Percentiles rank a stretch among this genome's conserved stretches.
phyloP scores from a whole-genome alignment of 2,329 filamentous ascomycete genomes.

The Alternaria infectoria region DNA sequence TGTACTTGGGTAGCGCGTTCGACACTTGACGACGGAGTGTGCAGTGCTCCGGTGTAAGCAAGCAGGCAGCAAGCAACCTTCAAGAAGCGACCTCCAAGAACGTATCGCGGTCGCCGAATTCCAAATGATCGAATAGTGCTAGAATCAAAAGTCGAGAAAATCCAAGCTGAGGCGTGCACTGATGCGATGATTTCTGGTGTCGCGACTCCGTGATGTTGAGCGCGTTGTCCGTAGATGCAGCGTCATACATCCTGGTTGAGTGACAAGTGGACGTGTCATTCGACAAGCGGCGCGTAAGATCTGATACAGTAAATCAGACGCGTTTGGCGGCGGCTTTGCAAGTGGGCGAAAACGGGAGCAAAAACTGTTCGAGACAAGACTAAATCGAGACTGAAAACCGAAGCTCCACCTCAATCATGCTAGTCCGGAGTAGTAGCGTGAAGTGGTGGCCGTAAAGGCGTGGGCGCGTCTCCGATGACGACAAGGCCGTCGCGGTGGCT shows the following conservation, averaged over 20 bases:
- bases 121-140: background rate
- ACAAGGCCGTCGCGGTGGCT: slow-evolving; percentile 5
- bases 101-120: background rate
- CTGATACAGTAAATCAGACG: slow-evolving; percentile 16
- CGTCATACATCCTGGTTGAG: slow-evolving; percentile 29
- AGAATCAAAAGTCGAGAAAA: background rate
- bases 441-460: slow-evolving; percentile 2
- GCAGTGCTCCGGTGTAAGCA: slow-evolving; percentile 3
- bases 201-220: slow-evolving; percentile 10
- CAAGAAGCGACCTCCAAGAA: background rate
- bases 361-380: slow-evolving; percentile 3
- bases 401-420: slow-evolving; percentile 19
- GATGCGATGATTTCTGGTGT: background rate
- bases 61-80: background rate
- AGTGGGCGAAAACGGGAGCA: slow-evolving; percentile 1
- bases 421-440: slow-evolving; percentile 19
- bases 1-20: slow-evolving; percentile 8
- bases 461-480: slow-evolving; percentile 1
- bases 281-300: slow-evolving; percentile 15
- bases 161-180: background rate
- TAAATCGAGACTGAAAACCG: slow-evolving; percentile 14
- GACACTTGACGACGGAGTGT: slow-evolving; percentile 7
- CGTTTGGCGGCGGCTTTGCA: slow-evolving; percentile 5
- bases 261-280: slow-evolving; percentile 13
- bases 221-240: slow-evolving; percentile 15